These are phyloP conservation scores for Lathyrus tuberosus DNA, from an alignment of 306 rosid species.

Conservation along the genomic window DNA sequence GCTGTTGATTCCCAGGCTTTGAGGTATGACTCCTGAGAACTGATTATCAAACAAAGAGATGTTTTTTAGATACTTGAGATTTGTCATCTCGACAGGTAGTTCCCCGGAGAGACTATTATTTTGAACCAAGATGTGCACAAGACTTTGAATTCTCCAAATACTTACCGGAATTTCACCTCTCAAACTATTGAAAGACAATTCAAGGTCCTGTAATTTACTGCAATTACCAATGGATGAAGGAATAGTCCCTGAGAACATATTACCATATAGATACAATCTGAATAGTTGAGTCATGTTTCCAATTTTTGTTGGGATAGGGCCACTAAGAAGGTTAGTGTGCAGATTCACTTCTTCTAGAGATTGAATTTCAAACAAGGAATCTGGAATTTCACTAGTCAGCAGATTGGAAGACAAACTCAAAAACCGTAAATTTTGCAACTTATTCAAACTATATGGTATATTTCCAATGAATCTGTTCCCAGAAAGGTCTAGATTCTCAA, in stretches of 20 bases:
- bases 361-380: conserved; percentile 51
- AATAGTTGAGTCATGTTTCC: conserved; percentile 53
- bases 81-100: conserved; percentile 65
- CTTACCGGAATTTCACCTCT: conserved; percentile 74
- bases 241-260: conserved; percentile 59
- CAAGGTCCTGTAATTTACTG: conserved; percentile 52
- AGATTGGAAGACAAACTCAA: conserved; percentile 44
- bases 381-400: conserved; percentile 56
- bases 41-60: conserved; percentile 62
- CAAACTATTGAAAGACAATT: conserved; percentile 57
- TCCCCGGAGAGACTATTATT: conserved; percentile 75
- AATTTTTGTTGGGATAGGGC: conserved; percentile 59
- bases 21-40: conserved; percentile 80
- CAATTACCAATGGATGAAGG: conserved; percentile 77
- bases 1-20: conserved; percentile 67
- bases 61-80: conserved; percentile 61
- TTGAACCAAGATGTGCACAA: conserved; percentile 56
- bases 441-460: conserved; percentile 48
- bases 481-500: conserved; percentile 53
- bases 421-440: conserved; percentile 36
- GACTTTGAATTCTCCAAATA: conserved; percentile 78
- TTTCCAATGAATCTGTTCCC: conserved; percentile 48
- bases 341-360: conserved; percentile 43
- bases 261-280: conserved; percentile 43
- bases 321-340: conserved; percentile 50